These are phyloP conservation scores for Metschnikowia reukaufii DNA, from an alignment of 805 yeast species.

Conservation along the genomic window DNA sequence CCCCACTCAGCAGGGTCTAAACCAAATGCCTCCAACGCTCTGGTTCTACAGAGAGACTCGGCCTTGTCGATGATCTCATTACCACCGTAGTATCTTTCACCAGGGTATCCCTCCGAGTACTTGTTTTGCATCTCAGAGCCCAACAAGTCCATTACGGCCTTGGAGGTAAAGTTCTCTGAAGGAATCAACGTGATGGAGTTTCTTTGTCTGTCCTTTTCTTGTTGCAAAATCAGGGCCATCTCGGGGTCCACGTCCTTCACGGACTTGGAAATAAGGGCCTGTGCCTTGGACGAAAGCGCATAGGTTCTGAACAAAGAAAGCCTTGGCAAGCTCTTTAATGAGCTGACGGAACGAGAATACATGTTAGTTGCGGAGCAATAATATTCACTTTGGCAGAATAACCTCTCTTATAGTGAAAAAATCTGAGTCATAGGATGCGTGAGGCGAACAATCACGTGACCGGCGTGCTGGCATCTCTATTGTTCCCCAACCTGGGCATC, in stretches of 20 bases:
- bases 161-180: conserved; percentile 93
- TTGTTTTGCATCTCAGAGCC: conserved; percentile 98
- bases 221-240: conserved; percentile 71
- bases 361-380: conserved; percentile 14
- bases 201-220: conserved; percentile 83
- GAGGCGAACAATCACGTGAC: conserved; percentile 4
- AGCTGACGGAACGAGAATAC: conserved; percentile 32
- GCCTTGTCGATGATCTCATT: conserved; percentile 91
- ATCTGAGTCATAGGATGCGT: conserved; percentile 5
- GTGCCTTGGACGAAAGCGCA: conserved; percentile 68
- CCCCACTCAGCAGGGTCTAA: conserved; percentile 88
- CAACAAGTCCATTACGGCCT: conserved; percentile 88
- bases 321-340: conserved; percentile 23
- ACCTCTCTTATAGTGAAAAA: conserved; percentile 1
- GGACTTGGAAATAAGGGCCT: conserved; percentile 62
- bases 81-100: conserved; percentile 97
- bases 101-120: conserved; percentile 98
- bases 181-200: conserved; percentile 92
- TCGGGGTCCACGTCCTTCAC: conserved; percentile 78
- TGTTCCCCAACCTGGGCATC: too few relatives aligned
- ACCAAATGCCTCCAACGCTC: conserved; percentile 84
- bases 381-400: background rate
- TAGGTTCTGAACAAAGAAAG: conserved; percentile 36
- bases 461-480: background rate
- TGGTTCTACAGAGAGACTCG: conserved; percentile 83